A percentile compares a stretch with the other conserved stretches of the same genome.
Evolutionary conservation across 345 rosid genomes (phyloP).

Genomic region (Camelina hispida): DNA sequence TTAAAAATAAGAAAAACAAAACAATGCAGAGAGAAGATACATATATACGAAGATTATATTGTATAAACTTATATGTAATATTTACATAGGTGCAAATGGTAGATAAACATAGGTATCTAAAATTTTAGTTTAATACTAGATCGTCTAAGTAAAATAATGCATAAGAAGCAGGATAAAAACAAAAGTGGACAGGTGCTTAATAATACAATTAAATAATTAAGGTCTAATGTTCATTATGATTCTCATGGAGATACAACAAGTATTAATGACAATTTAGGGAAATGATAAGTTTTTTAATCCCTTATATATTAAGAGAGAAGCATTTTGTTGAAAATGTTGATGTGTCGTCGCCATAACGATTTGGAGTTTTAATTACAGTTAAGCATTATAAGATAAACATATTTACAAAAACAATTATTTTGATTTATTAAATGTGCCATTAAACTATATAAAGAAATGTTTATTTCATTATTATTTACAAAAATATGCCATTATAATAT

Average conservation of each 20-base stretch:
- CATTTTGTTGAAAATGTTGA: too few species aligned
- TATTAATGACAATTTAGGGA: constrained; percentile 13
- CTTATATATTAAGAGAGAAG: too few species aligned
- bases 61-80: background rate
- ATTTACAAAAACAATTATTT: too few species aligned
- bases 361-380: too few species aligned
- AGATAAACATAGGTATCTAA: background rate
- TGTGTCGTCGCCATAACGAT: too few species aligned
- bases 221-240: constrained; percentile 15
- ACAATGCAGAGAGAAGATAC: background rate
- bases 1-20: background rate
- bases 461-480: too few species aligned
- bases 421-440: too few species aligned
- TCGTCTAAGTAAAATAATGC: background rate
- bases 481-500: too few species aligned
- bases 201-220: constrained; percentile 18
- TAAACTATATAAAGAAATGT: too few species aligned
- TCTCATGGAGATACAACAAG: constrained; percentile 25
- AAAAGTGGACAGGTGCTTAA: constrained; percentile 8
- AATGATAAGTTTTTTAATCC: background rate
- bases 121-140: background rate
- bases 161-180: constrained; percentile 2
- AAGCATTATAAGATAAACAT: too few species aligned
- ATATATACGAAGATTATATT: background rate
- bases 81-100: background rate